Percentiles rank a stretch among this genome's conserved stretches.
Evolutionary conservation across 805 yeast genomes (phyloP).

Genomic region (Debaryomyces maramus): DNA sequence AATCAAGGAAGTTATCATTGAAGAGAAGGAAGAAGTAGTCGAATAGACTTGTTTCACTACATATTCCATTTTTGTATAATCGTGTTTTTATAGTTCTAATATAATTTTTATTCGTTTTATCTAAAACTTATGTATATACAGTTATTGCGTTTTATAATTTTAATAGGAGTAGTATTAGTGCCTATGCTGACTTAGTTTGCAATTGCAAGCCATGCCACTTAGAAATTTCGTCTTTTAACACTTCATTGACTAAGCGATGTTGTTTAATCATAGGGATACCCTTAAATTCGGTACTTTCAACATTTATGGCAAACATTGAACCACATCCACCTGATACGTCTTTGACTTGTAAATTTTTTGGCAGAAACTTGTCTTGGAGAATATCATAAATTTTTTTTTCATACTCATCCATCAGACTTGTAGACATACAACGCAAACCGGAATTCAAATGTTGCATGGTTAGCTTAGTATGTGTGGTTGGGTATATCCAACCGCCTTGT

Average conservation of each 20-base stretch:
- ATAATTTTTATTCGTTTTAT: constrained; percentile 1
- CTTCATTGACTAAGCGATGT: constrained; percentile 83
- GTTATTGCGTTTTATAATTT: background rate
- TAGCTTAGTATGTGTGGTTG: background rate
- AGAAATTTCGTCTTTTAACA: constrained; percentile 78
- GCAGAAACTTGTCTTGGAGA: constrained; percentile 55
- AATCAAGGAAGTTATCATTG: constrained; percentile 70
- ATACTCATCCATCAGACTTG: constrained; percentile 49
- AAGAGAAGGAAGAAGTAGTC: constrained; percentile 69
- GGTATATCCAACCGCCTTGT: background rate
- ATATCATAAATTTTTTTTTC: constrained; percentile 64
- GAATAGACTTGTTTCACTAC: constrained; percentile 29
- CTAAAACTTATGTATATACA: constrained; percentile 1
- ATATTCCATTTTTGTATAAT: constrained; percentile 1
- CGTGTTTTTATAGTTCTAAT: background rate
- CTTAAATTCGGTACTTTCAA: constrained; percentile 71
- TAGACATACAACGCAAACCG: background rate
- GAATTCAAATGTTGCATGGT: background rate
- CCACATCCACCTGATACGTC: constrained; percentile 97
- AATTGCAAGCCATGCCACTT: constrained; percentile 96
- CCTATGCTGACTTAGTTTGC: constrained; percentile 65
- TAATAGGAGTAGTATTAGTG: too few relatives aligned
- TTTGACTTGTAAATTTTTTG: constrained; percentile 61
- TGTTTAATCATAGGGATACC: constrained; percentile 87
- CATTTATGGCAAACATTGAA: constrained; percentile 89